Percentiles rank a stretch among this genome's conserved stretches.
Evolutionary conservation across 2,329 filamentous ascomycete genomes (phyloP).

Genomic region (Cercospora janseana): DNA sequence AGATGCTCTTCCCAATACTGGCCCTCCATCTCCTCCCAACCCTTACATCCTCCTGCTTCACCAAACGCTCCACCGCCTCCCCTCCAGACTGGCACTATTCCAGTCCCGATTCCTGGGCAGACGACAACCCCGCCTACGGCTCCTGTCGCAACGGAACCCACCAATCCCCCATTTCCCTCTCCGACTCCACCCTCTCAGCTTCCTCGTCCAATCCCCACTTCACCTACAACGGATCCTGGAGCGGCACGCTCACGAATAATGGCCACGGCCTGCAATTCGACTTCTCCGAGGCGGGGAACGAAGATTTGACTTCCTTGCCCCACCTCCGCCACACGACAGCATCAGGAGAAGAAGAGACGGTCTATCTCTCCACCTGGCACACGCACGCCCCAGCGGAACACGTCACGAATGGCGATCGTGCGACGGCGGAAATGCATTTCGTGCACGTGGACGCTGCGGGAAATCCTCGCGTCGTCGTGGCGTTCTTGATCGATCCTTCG

Average conservation of each 20-base stretch:
- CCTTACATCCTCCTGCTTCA: conserved; percentile 6
- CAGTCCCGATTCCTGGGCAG: not conserved
- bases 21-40: not conserved
- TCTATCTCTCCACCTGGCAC: conserved; percentile 53
- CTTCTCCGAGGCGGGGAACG: conserved; percentile 38
- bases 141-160: conserved; percentile 18
- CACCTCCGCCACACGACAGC: conserved; percentile 40
- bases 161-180: conserved; percentile 19
- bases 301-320: conserved; percentile 42
- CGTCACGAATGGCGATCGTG: conserved; percentile 43
- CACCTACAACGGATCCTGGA: conserved; percentile 38
- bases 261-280: conserved; percentile 50
- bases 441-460: conserved; percentile 48
- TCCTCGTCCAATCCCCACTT: conserved; percentile 11
- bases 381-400: conserved; percentile 54
- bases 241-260: conserved; percentile 50
- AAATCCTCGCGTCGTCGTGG: conserved; percentile 47
- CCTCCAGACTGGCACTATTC: conserved; percentile 11
- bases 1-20: not conserved
- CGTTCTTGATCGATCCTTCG: conserved; percentile 47
- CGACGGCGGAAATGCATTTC: conserved; percentile 51
- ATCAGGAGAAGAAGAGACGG: conserved; percentile 42
- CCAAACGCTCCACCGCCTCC: conserved; percentile 6
- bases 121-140: conserved; percentile 2
- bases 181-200: not conserved